phyloP scores from a whole-genome alignment of 2,329 filamentous ascomycete genomes.

The Cyclaneusma minus region DNA sequence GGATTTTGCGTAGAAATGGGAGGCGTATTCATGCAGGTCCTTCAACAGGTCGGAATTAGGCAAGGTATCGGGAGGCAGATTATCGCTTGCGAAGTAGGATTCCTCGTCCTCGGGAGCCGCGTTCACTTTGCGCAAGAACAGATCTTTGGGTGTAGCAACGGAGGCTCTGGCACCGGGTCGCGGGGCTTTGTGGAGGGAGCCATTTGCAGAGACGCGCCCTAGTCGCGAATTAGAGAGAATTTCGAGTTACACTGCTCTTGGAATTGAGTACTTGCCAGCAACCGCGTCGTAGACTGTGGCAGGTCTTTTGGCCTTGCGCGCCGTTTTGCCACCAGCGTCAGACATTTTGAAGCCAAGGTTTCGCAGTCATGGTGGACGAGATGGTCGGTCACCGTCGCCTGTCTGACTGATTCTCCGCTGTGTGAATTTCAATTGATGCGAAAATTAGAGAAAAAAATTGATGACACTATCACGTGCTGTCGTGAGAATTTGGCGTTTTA shows the following conservation, averaged over 20 bases:
- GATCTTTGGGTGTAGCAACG: too few relatives aligned
- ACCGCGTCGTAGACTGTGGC: constrained; percentile 59
- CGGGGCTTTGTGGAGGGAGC: constrained; percentile 21
- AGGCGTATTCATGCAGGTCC: constrained; percentile 51
- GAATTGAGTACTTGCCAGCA: constrained; percentile 33
- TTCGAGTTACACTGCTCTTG: constrained; percentile 3
- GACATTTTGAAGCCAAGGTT: constrained; percentile 3
- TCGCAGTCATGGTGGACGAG: constrained; percentile 1
- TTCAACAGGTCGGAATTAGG: constrained; percentile 57
- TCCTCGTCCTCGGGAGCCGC: constrained; percentile 56
- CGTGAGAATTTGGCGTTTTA: too few relatives aligned
- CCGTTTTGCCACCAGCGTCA: constrained; percentile 8
- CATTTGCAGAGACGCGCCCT: constrained; percentile 26
- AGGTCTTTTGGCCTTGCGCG: constrained; percentile 15
- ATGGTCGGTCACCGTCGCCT: not conserved
- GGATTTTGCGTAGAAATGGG: constrained; percentile 42
- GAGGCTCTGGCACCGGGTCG: too few relatives aligned
- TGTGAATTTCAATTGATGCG: too few relatives aligned
- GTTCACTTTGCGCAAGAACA: constrained; percentile 43
- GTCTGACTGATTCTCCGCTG: constrained; percentile 1
- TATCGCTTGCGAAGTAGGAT: constrained; percentile 50
- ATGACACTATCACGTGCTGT: too few relatives aligned
- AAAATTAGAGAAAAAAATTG: too few relatives aligned
- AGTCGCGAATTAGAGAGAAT: constrained; percentile 2
- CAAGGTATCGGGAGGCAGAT: constrained; percentile 35